Evolutionary conservation across 768 basidiomycete genomes (phyloP).

Genomic region (Amanita fuliginea): DNA sequence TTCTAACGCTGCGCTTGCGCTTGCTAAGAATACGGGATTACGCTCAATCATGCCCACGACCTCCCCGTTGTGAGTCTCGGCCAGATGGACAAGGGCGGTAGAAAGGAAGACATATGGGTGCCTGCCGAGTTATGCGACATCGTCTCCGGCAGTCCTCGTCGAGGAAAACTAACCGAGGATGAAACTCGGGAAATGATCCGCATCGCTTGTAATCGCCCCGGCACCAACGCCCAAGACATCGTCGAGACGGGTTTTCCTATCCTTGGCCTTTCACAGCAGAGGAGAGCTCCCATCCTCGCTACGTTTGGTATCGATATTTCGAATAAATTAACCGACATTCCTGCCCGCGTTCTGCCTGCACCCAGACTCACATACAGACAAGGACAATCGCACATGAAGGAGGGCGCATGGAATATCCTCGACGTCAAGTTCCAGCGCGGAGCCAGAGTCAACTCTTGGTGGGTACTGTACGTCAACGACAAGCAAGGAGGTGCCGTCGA

Average conservation of each 20-base stretch:
- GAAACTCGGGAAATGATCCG: conserved; percentile 66
- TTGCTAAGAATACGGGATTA: conserved; percentile 10
- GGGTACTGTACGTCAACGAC: conserved; percentile 56
- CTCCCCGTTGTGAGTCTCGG: conserved; percentile 30
- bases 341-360: conserved; percentile 50
- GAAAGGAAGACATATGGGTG: conserved; percentile 21
- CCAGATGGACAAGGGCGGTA: conserved; percentile 43
- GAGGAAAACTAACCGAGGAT: conserved; percentile 44
- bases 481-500: conserved; percentile 19
- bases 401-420: conserved; percentile 72
- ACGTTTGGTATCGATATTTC: conserved; percentile 52
- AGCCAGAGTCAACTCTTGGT: conserved; percentile 45
- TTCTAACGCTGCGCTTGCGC: too few relatives aligned
- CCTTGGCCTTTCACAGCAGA: conserved; percentile 17
- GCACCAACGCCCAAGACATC: conserved; percentile 10
- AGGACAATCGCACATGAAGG: conserved; percentile 31
- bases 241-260: conserved; percentile 1
- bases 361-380: conserved; percentile 46
- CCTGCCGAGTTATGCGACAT: conserved; percentile 71
- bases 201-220: conserved; percentile 54
- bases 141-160: conserved; percentile 42
- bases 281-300: conserved; percentile 23
- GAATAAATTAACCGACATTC: conserved; percentile 48
- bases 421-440: conserved; percentile 57
- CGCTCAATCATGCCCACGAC: conserved; percentile 11